A percentile compares a stretch with the other conserved stretches of the same genome.
Conservation (phyloP, 352 stramenopile genomes). For the Globisporangium echinulatum region DNA sequence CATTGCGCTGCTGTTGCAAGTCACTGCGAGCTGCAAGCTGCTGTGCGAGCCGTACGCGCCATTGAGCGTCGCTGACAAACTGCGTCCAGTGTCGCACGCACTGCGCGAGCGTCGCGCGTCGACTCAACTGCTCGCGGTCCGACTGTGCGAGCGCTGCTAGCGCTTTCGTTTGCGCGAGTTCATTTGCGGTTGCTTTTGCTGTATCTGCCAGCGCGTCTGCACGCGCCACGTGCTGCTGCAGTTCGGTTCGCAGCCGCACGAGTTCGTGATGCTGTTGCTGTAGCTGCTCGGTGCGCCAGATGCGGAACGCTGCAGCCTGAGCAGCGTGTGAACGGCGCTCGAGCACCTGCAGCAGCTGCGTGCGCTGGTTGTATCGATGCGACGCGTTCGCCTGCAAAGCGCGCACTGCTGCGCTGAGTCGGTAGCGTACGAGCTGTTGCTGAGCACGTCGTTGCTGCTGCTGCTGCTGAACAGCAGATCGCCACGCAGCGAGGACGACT, state of each 20-base stretch:
- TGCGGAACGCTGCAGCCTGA: background rate
- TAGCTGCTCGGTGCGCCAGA: background rate
- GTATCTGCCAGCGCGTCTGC: background rate
- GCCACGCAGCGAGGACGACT: constrained; percentile 27
- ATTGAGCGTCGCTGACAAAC: background rate
- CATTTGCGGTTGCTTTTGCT: background rate
- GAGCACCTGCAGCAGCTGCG: background rate
- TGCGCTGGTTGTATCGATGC: background rate
- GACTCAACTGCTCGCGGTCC: background rate
- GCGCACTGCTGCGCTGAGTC: background rate
- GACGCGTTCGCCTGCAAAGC: background rate
- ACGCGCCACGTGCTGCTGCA: background rate
- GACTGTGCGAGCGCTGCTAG: background rate
- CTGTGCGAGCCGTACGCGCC: background rate
- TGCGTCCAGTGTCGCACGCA: background rate
- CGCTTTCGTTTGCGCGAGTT: background rate
- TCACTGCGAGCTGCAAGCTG: background rate
- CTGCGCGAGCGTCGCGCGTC: background rate
- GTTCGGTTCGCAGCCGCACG: background rate
- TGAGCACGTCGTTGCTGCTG: constrained; percentile 7
- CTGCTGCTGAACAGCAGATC: constrained; percentile 1
- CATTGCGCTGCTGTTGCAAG: background rate
- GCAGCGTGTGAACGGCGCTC: background rate
- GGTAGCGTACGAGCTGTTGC: constrained; percentile 13
- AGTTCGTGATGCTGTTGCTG: background rate